Base-by-base conservation (phyloP, 108 stramenopile species). In the Poteriospumella lacustris region DNA sequence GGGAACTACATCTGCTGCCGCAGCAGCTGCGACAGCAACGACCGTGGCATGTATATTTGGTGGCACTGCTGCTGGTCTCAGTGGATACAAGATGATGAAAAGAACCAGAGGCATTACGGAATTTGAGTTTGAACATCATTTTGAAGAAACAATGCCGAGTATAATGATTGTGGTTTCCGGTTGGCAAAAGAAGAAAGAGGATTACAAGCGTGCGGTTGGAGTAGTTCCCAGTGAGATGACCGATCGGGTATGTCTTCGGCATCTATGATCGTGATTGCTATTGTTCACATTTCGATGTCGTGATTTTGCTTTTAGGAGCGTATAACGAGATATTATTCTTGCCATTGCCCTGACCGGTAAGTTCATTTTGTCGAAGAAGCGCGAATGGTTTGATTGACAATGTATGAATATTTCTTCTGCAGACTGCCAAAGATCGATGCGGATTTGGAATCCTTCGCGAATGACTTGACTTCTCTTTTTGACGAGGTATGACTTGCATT, bases 41-140 rank as follows among this genome's bases (percentile, higher is more conserved):
- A 64, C 60, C 36, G 31, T 64, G 12, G 60, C 60, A 12, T 26
- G 33, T 64, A 19, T 64, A 3, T 64, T 64, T 33, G 60, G 60
- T 24, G 36, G 29, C 36, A 33, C 60, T 64, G 60, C 33, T 9
- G 60, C 60, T 34, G 60, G 60, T 64, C 31, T 64, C 5, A 34
- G 33, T 31, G 60, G 60, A 31, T 64, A 64, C 24, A 64, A 64
- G 36, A 64, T 64, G 60, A 64, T 64, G 60, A 64, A 64, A 64
- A 19, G 60, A 64, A 64, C 60, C 28, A 3, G 31, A 3, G 60
- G 31, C 9, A 5, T 64, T 34, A 3, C 15, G 5, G 60, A 64
- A 5, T 64, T 64, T 64, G 60, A 64, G 24, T 64, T 64, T 24
- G 60, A 64, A 24, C 36, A 9, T 34, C 31, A 56, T 56, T 15